phyloP scores from a whole-genome alignment of 371 early-diverging fungal species.

The Lichtheimia ramosa region DNA sequence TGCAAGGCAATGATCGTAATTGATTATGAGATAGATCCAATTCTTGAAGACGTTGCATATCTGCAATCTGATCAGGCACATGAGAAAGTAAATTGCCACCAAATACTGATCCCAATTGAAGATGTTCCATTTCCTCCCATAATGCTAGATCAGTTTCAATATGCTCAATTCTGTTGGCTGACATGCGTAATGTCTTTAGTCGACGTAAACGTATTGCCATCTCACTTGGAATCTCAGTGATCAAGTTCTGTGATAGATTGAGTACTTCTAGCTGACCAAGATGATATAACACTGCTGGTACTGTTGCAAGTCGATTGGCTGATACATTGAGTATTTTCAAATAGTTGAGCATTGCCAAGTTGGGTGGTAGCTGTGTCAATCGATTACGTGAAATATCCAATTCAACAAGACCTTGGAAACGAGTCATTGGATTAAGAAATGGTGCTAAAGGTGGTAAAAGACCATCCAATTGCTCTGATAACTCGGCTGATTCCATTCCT shows the following conservation, averaged over 20 bases:
- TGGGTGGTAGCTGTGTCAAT: constrained; percentile 40
- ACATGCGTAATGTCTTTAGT: constrained; percentile 48
- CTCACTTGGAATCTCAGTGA: constrained; percentile 44
- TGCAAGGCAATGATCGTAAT: constrained; percentile 43
- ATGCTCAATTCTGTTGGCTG: constrained; percentile 50
- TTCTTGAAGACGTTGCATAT: constrained; percentile 49
- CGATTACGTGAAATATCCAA: constrained; percentile 62
- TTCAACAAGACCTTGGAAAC: constrained; percentile 44
- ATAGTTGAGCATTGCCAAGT: constrained; percentile 39
- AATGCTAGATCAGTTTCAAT: constrained; percentile 42
- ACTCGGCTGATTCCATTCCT: constrained; percentile 36
- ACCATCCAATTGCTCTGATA: constrained; percentile 35
- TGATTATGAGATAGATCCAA: constrained; percentile 60
- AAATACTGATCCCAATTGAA: constrained; percentile 62
- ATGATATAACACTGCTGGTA: constrained; percentile 51
- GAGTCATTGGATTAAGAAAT: constrained; percentile 9
- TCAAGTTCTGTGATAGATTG: constrained; percentile 54
- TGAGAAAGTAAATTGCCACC: constrained; percentile 55
- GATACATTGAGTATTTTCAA: constrained; percentile 56
- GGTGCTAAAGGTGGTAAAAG: constrained; percentile 45
- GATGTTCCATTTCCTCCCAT: constrained; percentile 49
- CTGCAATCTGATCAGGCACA: constrained; percentile 48
- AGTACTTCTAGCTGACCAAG: constrained; percentile 52
- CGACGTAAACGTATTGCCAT: constrained; percentile 41
- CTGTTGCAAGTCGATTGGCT: constrained; percentile 49